These are phyloP conservation scores for Claviceps quebecensis DNA, from an alignment of 2,329 filamentous ascomycete genomes.

Conservation along the genomic window DNA sequence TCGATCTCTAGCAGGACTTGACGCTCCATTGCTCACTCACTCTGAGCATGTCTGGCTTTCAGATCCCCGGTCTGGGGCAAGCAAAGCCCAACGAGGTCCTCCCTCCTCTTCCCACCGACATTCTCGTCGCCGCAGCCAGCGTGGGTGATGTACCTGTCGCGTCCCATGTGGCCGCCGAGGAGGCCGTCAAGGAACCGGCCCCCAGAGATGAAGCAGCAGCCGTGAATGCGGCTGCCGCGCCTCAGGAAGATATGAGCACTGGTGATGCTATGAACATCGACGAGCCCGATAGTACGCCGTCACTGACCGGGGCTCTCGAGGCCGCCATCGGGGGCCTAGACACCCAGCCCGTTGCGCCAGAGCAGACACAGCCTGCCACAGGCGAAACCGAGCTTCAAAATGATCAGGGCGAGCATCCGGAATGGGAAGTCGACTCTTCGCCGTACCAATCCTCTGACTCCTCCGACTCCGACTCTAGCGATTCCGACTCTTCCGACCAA, in stretches of 20 bases:
- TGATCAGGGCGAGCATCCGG: slow-evolving; percentile 39
- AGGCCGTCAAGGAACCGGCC: not conserved
- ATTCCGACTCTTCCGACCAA: slow-evolving; percentile 42
- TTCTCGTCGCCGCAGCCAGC: slow-evolving; percentile 16
- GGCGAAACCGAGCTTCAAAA: slow-evolving; percentile 15
- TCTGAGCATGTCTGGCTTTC: slow-evolving; percentile 25
- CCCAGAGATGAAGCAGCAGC: not conserved
- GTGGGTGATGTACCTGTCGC: slow-evolving; percentile 9
- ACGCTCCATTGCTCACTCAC: not conserved
- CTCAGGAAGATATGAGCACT: not conserved
- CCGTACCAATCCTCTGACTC: slow-evolving; percentile 53
- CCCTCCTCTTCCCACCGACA: slow-evolving; percentile 23
- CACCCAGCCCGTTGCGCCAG: slow-evolving; percentile 4
- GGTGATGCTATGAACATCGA: slow-evolving; percentile 26
- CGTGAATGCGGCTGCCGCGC: not conserved
- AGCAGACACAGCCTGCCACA: slow-evolving; percentile 4
- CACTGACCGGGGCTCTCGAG: slow-evolving; percentile 28
- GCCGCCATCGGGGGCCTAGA: slow-evolving; percentile 27
- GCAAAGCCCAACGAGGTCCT: slow-evolving; percentile 28
- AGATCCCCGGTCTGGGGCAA: slow-evolving; percentile 29
- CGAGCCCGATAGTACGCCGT: slow-evolving; percentile 21
- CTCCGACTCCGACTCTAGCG: slow-evolving; percentile 29
- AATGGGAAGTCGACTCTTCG: slow-evolving; percentile 76
- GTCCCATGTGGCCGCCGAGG: not conserved
- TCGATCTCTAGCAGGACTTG: too few species aligned